Conservation (phyloP, 176 grass and related monocot genomes). For the Oryza australiensis region DNA sequence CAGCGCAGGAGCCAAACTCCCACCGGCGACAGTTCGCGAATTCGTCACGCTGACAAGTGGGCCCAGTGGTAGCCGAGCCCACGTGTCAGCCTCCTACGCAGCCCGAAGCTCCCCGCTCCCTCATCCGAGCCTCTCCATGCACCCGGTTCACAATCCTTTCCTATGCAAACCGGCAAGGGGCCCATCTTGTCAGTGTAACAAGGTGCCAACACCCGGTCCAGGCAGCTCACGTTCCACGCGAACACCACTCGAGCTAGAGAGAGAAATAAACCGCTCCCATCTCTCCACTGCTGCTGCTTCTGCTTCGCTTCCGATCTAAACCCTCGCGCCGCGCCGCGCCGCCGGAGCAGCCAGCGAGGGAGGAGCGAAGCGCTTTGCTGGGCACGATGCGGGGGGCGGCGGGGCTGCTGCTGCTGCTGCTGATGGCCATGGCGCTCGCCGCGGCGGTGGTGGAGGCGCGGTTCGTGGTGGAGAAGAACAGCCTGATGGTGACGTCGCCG, state of each 20-base stretch:
- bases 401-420: slow-evolving; percentile 27
- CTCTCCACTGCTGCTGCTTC: slow-evolving; percentile 4
- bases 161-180: too few relatives aligned
- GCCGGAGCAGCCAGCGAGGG: not conserved
- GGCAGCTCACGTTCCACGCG: too few relatives aligned
- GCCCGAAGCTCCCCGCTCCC: too few relatives aligned
- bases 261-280: slow-evolving; percentile 5
- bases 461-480: slow-evolving; percentile 99
- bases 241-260: not conserved
- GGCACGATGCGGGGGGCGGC: slow-evolving; percentile 27
- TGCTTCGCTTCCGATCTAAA: slow-evolving; percentile 37
- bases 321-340: slow-evolving; percentile 18
- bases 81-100: not conserved
- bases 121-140: too few relatives aligned
- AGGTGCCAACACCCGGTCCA: not conserved
- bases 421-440: not conserved
- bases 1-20: too few relatives aligned
- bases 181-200: not conserved
- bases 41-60: not conserved
- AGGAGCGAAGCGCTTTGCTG: not conserved
- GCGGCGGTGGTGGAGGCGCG: slow-evolving; percentile 39
- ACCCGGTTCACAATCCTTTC: not conserved
- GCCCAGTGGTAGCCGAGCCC: not conserved
- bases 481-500: slow-evolving; percentile 87
- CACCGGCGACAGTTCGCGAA: not conserved